Percentiles rank a stretch among this genome's conserved stretches.
Evolutionary conservation across 2,329 filamentous ascomycete species (phyloP).

Genomic region (Ophiocordyceps camponoti-rufipedis): DNA sequence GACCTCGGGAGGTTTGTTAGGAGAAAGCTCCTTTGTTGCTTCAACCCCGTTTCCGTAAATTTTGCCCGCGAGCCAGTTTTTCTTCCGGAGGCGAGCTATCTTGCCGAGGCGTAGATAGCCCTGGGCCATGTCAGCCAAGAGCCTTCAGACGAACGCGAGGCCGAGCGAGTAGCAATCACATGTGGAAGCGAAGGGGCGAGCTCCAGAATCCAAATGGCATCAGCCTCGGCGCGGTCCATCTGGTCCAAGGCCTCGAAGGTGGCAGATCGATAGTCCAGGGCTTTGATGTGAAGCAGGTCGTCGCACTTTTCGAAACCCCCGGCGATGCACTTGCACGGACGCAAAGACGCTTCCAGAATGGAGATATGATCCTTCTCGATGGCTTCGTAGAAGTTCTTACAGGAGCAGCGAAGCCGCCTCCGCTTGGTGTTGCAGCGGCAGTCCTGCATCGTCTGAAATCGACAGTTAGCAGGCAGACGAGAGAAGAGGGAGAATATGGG

Average conservation of each 20-base stretch:
- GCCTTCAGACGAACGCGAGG: background rate
- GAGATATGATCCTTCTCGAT: slow-evolving; percentile 13
- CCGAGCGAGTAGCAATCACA: slow-evolving; percentile 7
- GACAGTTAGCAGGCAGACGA: background rate
- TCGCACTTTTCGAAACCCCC: slow-evolving; percentile 21
- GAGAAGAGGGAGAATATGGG: background rate
- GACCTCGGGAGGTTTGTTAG: slow-evolving; percentile 13
- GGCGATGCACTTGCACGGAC: slow-evolving; percentile 19
- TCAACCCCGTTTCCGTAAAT: slow-evolving; percentile 21
- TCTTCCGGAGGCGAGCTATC: slow-evolving; percentile 17
- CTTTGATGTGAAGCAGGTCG: slow-evolving; percentile 17
- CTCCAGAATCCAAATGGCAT: slow-evolving; percentile 24
- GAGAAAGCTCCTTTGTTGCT: slow-evolving; percentile 9
- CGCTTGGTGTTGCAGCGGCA: slow-evolving; percentile 16
- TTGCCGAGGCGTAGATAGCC: slow-evolving; percentile 24
- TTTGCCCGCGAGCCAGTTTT: slow-evolving; percentile 19
- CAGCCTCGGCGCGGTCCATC: slow-evolving; percentile 17
- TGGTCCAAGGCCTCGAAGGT: slow-evolving; percentile 20
- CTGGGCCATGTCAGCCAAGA: slow-evolving; percentile 8
- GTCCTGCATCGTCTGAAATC: slow-evolving; percentile 15
- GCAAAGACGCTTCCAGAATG: slow-evolving; percentile 24
- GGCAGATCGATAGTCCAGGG: slow-evolving; percentile 21
- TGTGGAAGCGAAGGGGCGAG: slow-evolving; percentile 21
- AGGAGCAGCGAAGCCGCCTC: slow-evolving; percentile 18
- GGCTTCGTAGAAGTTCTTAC: slow-evolving; percentile 18